Percentiles rank a stretch among this genome's conserved stretches.
Evolutionary conservation across 805 yeast genomes (phyloP).

Genomic region (Hanseniaspora pseudoguilliermondii): DNA sequence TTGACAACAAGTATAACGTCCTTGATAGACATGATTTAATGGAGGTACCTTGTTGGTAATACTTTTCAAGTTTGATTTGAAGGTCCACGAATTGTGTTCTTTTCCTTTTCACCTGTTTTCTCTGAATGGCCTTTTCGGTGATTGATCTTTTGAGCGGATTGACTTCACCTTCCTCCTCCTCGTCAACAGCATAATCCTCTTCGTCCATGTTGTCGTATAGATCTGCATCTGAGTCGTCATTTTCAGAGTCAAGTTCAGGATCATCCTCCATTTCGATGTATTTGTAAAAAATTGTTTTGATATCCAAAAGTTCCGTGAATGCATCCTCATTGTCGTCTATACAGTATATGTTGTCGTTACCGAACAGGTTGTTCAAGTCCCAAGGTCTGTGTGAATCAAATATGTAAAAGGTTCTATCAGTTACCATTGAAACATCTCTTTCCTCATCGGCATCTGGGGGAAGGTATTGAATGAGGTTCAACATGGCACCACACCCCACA

Average conservation of each 20-base stretch:
- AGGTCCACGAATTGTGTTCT: conserved; percentile 34
- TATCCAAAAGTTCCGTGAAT: conserved; percentile 34
- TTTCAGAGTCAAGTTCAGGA: conserved; percentile 28
- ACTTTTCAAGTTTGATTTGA: conserved; percentile 52
- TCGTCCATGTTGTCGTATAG: conserved; percentile 30
- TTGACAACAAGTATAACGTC: conserved; percentile 65
- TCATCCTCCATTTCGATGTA: conserved; percentile 34
- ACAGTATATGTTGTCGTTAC: conserved; percentile 63
- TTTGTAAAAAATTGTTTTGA: conserved; percentile 49
- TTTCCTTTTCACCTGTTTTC: conserved; percentile 29
- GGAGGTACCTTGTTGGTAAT: conserved; percentile 76
- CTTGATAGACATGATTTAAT: conserved; percentile 62
- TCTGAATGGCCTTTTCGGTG: conserved; percentile 14
- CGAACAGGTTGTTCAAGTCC: conserved; percentile 87
- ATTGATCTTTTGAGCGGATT: conserved; percentile 23
- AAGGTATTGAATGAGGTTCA: conserved; percentile 60
- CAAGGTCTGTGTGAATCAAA: conserved; percentile 93
- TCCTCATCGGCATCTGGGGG: conserved; percentile 46
- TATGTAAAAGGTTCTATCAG: conserved; percentile 52
- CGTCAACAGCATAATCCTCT: conserved; percentile 25
- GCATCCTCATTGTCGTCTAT: conserved; percentile 64
- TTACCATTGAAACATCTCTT: conserved; percentile 19
- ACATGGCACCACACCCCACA: conserved; percentile 87
- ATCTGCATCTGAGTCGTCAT: conserved; percentile 28
- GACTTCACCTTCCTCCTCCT: conserved; percentile 22